Conservation (phyloP, 345 rosid species). For the Turritis glabra region DNA sequence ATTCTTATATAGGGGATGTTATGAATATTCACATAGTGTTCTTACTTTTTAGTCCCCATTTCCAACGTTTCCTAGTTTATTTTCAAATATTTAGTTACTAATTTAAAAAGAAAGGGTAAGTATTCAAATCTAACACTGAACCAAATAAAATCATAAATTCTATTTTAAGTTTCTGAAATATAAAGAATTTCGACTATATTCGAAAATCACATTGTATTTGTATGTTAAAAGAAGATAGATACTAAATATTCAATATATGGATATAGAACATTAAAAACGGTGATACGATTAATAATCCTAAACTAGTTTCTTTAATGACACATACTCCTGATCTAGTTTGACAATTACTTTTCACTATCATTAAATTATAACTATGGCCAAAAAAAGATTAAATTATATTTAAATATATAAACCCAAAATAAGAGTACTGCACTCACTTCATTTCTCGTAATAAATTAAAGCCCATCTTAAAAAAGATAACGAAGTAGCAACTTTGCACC, state of each 20-base stretch:
- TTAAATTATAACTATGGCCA: constrained; percentile 17
- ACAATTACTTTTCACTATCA: constrained; percentile 26
- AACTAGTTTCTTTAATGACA: background rate
- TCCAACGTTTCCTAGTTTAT: constrained; percentile 23
- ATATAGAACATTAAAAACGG: background rate
- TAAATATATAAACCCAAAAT: constrained; percentile 18
- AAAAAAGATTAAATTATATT: background rate
- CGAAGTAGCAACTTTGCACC: constrained; percentile 42
- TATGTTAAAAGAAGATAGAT: background rate
- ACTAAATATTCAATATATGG: background rate
- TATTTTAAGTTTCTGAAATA: background rate
- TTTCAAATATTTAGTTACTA: background rate
- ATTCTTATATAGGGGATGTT: constrained; percentile 14
- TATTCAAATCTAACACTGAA: background rate
- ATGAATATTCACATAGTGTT: constrained; percentile 35
- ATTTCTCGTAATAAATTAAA: constrained; percentile 38
- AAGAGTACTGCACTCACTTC: constrained; percentile 40
- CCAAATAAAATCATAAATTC: background rate
- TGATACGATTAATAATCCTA: constrained; percentile 16
- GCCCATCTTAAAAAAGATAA: constrained; percentile 35
- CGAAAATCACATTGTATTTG: background rate
- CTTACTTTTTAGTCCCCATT: constrained; percentile 3
- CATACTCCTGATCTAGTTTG: constrained; percentile 27
- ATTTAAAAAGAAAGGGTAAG: background rate
- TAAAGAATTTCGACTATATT: background rate